Evolutionary conservation across 139 green algal species (phyloP).

Genomic region (Micromonas commoda): DNA sequence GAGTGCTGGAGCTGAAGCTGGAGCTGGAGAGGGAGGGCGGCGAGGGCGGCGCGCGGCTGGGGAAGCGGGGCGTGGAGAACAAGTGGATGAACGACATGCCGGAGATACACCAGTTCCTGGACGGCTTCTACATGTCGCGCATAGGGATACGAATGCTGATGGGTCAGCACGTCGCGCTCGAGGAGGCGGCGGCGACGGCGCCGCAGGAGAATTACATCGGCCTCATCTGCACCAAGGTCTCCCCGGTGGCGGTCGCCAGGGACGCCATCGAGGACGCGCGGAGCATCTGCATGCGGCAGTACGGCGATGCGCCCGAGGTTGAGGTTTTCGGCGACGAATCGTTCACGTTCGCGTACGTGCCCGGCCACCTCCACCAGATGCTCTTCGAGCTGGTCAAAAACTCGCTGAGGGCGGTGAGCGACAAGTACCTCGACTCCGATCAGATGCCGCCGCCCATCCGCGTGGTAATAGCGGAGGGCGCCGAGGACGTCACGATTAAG

Average conservation of each 20-base stretch:
- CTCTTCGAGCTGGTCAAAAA: slow-evolving; percentile 89
- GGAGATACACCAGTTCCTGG: slow-evolving; percentile 97
- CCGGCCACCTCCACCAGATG: slow-evolving; percentile 96
- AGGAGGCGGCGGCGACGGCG: slow-evolving; percentile 53
- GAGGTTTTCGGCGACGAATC: slow-evolving; percentile 78
- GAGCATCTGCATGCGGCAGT: slow-evolving; percentile 84
- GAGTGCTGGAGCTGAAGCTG: slow-evolving; percentile 76
- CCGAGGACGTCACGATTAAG: slow-evolving; percentile 97
- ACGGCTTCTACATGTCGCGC: slow-evolving; percentile 91
- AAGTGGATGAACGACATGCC: slow-evolving; percentile 62
- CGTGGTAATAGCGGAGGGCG: slow-evolving; percentile 89
- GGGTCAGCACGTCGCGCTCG: slow-evolving; percentile 90
- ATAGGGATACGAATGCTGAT: slow-evolving; percentile 99
- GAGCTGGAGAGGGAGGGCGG: slow-evolving; percentile 49
- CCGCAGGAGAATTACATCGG: slow-evolving; percentile 65
- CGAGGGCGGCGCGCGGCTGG: background rate
- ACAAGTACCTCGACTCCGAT: slow-evolving; percentile 73
- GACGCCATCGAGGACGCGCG: slow-evolving; percentile 91
- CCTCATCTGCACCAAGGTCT: slow-evolving; percentile 75
- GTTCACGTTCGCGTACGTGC: slow-evolving; percentile 94
- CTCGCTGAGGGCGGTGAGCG: slow-evolving; percentile 81
- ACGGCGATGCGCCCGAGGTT: slow-evolving; percentile 70
- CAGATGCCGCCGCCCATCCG: slow-evolving; percentile 75
- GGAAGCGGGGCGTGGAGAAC: background rate
- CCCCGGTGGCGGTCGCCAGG: slow-evolving; percentile 51